Evolutionary conservation across 2,329 filamentous ascomycete genomes (phyloP).

Genomic region (Amylocarpus encephaloides): DNA sequence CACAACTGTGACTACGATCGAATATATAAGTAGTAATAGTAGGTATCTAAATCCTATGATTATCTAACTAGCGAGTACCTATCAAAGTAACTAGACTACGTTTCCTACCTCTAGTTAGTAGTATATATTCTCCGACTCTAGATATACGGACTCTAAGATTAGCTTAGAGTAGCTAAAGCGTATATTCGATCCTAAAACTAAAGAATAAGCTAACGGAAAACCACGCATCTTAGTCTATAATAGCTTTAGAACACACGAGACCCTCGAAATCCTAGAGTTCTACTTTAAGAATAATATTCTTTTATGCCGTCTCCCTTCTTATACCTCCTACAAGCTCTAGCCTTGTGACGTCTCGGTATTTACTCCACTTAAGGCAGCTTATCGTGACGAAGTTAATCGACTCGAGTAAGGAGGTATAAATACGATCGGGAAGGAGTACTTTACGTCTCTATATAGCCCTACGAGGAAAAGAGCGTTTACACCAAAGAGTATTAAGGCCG

Average conservation of each 20-base stretch:
- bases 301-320: too few species aligned
- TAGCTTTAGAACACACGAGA: background rate
- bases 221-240: too few species aligned
- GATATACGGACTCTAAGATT: conserved; percentile 1
- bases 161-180: conserved; percentile 1
- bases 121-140: background rate
- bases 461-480: background rate
- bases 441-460: background rate
- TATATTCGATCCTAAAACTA: background rate
- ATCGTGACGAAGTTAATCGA: background rate
- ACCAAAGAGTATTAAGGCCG: background rate
- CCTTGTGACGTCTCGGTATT: conserved; percentile 25
- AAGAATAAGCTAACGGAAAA: background rate
- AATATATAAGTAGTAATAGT: too few species aligned
- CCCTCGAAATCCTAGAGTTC: too few species aligned
- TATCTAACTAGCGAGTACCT: too few species aligned
- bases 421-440: background rate
- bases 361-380: conserved; percentile 2
- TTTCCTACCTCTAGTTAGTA: background rate
- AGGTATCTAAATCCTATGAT: too few species aligned
- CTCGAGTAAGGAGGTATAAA: background rate
- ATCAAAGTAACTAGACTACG: background rate
- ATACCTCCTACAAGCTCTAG: conserved; percentile 14
- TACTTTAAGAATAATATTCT: too few species aligned
- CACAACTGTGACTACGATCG: background rate